Base-by-base conservation (phyloP, 495 filamentous ascomycete genomes). In the Corynascus novoguineensis region DNA sequence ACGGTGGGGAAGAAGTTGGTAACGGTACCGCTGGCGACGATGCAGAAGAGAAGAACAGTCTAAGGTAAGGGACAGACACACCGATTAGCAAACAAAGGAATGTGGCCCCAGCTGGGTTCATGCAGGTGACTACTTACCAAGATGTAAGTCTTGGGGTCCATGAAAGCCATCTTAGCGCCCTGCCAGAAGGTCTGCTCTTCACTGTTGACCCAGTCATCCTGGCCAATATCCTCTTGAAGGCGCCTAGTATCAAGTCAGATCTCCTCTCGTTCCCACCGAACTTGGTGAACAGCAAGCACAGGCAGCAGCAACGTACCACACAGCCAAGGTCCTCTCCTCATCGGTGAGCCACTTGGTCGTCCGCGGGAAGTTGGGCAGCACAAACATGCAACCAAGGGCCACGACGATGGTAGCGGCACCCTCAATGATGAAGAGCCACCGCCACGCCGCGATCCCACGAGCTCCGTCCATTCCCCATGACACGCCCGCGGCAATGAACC, bases 1-100 rank as follows among this genome's bases (percentile, higher is more conserved):
- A 95, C 86, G 14, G 88, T 86, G 0, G 90, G 89, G 74, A 95
- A 92, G 79, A 93, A 93, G 69, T 93, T 92, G n/a, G 87, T 90
- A 9, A 90, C 84, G 3, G 86, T 85, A 48, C 82, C 84, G 27
- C 83, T 81, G 27, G 84, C 81, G 14, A 89, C 83, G 67, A 90
- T 86, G 63, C 85, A 82, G 46, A 89, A 80, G 50, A 92, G 78
- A 47, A 88, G 71, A 10, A 88, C 66, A 68, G 83, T 80, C 81
- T 83, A 60, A 1, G 37, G 31, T 10, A 19, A 22, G 19, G n/a
- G n/a, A 21, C n/a, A 22, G 17, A 22, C 24, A 12, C 7, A 38
- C 11, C 24, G 12, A 15, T 54, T 54, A 54, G 59, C 17, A 9
- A 22, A 32, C 7, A 2, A 21, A 5, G 8, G 15, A 12, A 27